Evolutionary conservation across 352 stramenopile species (phyloP).

Genomic region (Hyaloperonospora brassicae): DNA sequence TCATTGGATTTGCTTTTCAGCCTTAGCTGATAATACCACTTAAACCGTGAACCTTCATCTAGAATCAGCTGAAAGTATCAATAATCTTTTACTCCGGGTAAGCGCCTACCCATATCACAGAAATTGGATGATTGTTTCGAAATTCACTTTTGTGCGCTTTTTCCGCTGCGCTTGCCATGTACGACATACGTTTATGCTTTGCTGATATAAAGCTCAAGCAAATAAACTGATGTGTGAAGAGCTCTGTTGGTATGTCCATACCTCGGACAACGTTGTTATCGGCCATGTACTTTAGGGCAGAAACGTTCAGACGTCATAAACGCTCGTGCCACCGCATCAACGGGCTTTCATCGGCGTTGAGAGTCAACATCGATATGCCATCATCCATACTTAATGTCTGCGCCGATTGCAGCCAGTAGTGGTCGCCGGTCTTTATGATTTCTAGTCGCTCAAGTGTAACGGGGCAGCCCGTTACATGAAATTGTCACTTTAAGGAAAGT

Average conservation of each 20-base stretch:
- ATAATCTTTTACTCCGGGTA: not conserved
- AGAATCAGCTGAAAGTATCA: too few relatives aligned
- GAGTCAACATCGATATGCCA: not conserved
- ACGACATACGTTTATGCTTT: constrained; percentile 1
- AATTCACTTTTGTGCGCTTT: constrained; percentile 4
- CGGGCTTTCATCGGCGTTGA: not conserved
- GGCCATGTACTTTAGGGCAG: constrained; percentile 3
- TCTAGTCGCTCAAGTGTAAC: too few relatives aligned
- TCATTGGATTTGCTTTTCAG: too few relatives aligned
- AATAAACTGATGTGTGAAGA: constrained; percentile 7
- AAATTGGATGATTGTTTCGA: not conserved
- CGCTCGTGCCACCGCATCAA: not conserved
- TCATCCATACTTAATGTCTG: too few relatives aligned
- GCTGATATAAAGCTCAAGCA: constrained; percentile 7
- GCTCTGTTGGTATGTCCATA: constrained; percentile 1
- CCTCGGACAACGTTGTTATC: not conserved
- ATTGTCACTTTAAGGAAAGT: too few relatives aligned
- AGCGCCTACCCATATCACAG: constrained; percentile 4
- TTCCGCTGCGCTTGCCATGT: not conserved
- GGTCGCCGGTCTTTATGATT: too few relatives aligned
- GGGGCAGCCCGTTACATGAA: too few relatives aligned
- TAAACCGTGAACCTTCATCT: too few relatives aligned
- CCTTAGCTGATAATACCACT: too few relatives aligned
- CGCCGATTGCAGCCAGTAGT: too few relatives aligned
- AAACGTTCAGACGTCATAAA: not conserved